Evolutionary conservation across 495 filamentous ascomycete genomes (phyloP).

Genomic region (Lindgomyces ingoldianus): DNA sequence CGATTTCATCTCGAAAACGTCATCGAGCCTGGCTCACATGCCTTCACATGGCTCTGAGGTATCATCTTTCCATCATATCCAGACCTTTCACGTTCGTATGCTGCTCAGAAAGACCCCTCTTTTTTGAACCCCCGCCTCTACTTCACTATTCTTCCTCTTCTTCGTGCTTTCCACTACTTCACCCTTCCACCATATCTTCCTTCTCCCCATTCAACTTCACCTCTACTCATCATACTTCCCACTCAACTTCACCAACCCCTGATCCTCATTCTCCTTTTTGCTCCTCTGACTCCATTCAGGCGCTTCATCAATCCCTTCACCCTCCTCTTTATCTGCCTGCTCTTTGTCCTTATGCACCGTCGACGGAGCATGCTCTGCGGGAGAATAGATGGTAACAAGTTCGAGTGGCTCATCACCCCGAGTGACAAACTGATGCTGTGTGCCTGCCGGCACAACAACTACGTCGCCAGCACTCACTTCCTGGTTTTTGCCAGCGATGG

Average conservation of each 20-base stretch:
- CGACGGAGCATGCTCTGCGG: conserved; percentile 59
- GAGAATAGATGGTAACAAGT: conserved; percentile 63
- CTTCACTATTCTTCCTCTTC: too few relatives aligned
- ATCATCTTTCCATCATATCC: too few relatives aligned
- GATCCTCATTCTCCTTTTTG: conserved; percentile 60
- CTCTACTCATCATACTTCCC: conserved; percentile 40
- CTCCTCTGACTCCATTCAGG: conserved; percentile 58
- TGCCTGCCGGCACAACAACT: conserved; percentile 65
- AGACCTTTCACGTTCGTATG: too few relatives aligned
- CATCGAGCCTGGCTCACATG: too few relatives aligned
- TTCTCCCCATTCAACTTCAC: neutral
- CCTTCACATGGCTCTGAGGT: too few relatives aligned
- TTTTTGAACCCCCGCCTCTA: neutral
- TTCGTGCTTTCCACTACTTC: too few relatives aligned
- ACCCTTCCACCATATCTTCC: neutral
- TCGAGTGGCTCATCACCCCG: conserved; percentile 55
- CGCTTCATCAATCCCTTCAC: conserved; percentile 61
- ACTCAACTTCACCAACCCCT: conserved; percentile 52
- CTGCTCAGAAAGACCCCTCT: too few relatives aligned
- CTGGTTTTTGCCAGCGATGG: conserved; percentile 61
- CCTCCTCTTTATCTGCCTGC: conserved; percentile 61
- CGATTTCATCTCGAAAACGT: too few relatives aligned
- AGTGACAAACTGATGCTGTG: conserved; percentile 69
- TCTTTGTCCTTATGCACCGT: conserved; percentile 64
- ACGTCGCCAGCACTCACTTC: conserved; percentile 60